Conservation (phyloP, 78 protist species). For the slime mould (Dictyostelium discoideum) region dicty_2.7 NC_007091.3:1290501-1291000, state of each 20-base stretch:
- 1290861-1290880: background rate
- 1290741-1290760: too few species aligned
- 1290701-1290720: background rate
- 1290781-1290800: too few species aligned
- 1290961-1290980: slow-evolving; percentile 13
- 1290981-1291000: slow-evolving; percentile 41
- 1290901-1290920: background rate
- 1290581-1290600: background rate
- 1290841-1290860: slow-evolving; percentile 2
- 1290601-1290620: background rate
- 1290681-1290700: slow-evolving; percentile 29
- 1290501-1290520: slow-evolving; percentile 8
- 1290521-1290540: background rate
- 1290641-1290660: background rate
- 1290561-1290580: too few species aligned
- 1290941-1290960: background rate
- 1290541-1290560: background rate
- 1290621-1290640: slow-evolving; percentile 28
- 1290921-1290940: background rate
- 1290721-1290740: background rate
- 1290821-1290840: slow-evolving; percentile 32
- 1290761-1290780: background rate
- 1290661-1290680: background rate
- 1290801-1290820: background rate
- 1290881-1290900: background rate